Evolutionary conservation across 164 flowering plant genomes (phyloP).

Genomic region (Litsea cubeba): DNA sequence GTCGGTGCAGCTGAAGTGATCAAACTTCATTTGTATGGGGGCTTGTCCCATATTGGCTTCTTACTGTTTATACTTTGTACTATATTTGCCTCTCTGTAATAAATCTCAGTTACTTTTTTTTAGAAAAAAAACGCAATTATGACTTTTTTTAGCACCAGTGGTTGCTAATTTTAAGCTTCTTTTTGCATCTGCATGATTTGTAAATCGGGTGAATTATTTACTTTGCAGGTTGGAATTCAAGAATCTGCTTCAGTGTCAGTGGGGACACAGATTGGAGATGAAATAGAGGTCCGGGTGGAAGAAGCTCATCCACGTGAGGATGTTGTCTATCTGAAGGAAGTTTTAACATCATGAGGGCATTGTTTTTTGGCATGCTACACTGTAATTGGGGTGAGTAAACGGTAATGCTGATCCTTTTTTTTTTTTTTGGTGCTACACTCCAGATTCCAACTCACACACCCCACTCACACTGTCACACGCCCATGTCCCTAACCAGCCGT

Average conservation of each 20-base stretch:
- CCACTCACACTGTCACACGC: no score
- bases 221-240: constrained; percentile 77
- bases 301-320: constrained; percentile 94
- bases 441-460: neutral
- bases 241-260: constrained; percentile 73
- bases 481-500: no score
- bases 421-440: neutral
- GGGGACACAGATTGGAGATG: constrained; percentile 82
- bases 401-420: neutral
- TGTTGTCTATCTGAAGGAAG: constrained; percentile 57
- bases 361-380: neutral
- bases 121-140: neutral
- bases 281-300: constrained; percentile 66
- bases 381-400: neutral
- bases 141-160: neutral
- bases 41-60: no score
- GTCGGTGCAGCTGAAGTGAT: no score
- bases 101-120: no score
- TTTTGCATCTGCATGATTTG: neutral
- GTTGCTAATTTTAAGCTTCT: neutral
- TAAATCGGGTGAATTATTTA: neutral
- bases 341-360: constrained; percentile 5
- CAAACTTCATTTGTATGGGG: no score
- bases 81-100: no score
- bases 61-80: no score